Base-by-base conservation (phyloP, 23 red algal genomes). In the Chondrus crispus region DNA sequence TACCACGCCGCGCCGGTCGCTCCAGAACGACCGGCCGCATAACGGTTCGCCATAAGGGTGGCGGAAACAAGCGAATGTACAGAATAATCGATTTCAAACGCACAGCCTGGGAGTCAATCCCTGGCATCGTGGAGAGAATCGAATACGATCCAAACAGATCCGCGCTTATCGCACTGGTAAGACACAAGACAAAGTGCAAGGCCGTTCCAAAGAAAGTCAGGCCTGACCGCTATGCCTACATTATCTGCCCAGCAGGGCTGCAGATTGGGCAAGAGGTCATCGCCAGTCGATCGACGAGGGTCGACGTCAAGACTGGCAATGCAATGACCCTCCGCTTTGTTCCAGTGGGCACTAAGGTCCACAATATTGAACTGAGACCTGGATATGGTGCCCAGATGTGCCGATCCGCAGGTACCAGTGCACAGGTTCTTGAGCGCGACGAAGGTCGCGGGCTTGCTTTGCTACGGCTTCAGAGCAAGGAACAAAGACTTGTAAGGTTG, bases 101-200 rank as follows among this genome's bases (percentile, higher is more conserved):
- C 8, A 48, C 88, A 28, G 74, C 73, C 41, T 94, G 95, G 83
- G 85, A 82, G 35, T 86, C 82, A 22, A 88, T 96, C 47, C 83
- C 80, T 9, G 93, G 91, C 35, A 62, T 90, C 22, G 91, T 98
- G 10, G 89, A 98, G 44, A 88, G 96, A 18, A 83, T 98, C 33
- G 96, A 98, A 51, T 95, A 98, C 66, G 96, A 98, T 84, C 96
- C 96, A 8, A 94, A 93, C 69, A 90, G 96, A n/a, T 93, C 75
- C 53, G 86, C 81, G 16, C 74, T 98, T 43, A 91, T 98, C 48
- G 93, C 93, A 22, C 93, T 98, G 14, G 42, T 98, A 39, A 55
- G 93, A 18, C 93, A 98, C 53, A 35, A 55, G 52, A 87, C 82
- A 41, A 90, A 91, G 87, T 89, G 85, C 29, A 42, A 71, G 46